Base-by-base conservation (phyloP, 139 green algal species). In the Astrephomene gubernaculifera region DNA sequence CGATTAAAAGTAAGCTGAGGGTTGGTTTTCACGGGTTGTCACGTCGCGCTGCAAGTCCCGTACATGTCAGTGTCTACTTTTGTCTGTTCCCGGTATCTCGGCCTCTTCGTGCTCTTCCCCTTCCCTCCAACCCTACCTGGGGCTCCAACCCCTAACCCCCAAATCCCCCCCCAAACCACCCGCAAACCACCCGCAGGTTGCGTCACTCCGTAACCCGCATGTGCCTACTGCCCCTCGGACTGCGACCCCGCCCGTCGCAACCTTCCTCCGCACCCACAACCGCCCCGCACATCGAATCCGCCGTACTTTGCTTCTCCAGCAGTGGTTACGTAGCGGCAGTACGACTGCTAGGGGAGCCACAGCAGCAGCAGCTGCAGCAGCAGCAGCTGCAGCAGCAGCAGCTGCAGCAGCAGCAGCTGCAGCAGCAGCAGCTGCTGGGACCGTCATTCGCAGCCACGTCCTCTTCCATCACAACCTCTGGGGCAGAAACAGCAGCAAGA, bases 181-280 rank as follows among this genome's bases (percentile, higher is more conserved):
- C 27, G 31, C 24, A 1, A 10, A 1, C 38, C 10, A 12, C 36
- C 7, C 38, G 1, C 78, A 84, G 78, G 65, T 3, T 74, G 14
- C 78, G 78, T 3, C 61, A 84, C 21, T 31, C 31, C 36, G 78
- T 74, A 2, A 84, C 78, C 9, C 78, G 78, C 8, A 84, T 84
- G 78, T 84, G 78, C 44, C 33, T 6, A 22, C 33, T 43, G 41
- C 43, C 57, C 25, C 64, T 65, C 31, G 78, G 78, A 14, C 60
- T 74, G 27, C 19, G 22, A 7, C 63, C n/a, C 38, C 76, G 64
- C 17, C 68, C 38, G 29, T n/a, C 60, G 38, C 60, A 4, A 33
- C 60, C 27, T 33, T 29, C 12, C 43, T 7, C 1, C 4, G 6
- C 39, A 45, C 12, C 9, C 35, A 10, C 65, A n/a, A 10, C 35